phyloP scores from a whole-genome alignment of 441 rosid genomes.

The Dalechampia spathulata region DNA sequence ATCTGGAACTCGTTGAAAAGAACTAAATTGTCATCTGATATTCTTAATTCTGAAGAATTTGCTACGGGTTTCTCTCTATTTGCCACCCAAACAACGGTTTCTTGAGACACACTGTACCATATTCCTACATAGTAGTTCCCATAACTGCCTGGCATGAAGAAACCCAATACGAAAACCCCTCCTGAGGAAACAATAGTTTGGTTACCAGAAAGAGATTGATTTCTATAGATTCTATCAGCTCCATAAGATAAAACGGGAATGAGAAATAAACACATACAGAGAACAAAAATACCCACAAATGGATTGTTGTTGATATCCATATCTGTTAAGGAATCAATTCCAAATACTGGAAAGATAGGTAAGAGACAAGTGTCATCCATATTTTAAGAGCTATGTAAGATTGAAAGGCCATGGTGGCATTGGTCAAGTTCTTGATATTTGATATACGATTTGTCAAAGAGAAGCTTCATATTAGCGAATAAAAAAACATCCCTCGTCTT shows the following conservation, averaged over 20 bases:
- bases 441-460: too few relatives aligned
- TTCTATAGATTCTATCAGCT: constrained; percentile 24
- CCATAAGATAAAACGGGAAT: constrained; percentile 9
- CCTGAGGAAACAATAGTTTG: constrained; percentile 30
- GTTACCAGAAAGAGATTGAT: constrained; percentile 32
- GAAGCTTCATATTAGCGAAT: too few relatives aligned
- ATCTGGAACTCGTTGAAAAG: constrained; percentile 27
- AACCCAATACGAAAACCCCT: constrained; percentile 29
- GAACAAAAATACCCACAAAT: constrained; percentile 3
- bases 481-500: too few relatives aligned
- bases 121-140: constrained; percentile 51
- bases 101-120: constrained; percentile 43
- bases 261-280: constrained; percentile 15
- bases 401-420: too few relatives aligned
- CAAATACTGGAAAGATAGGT: background rate
- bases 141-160: constrained; percentile 37
- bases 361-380: too few relatives aligned
- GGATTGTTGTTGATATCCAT: constrained; percentile 16
- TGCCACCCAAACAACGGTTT: constrained; percentile 28
- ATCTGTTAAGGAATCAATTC: background rate
- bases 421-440: too few relatives aligned
- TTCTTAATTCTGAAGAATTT: constrained; percentile 20
- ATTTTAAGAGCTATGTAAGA: too few relatives aligned
- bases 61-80: constrained; percentile 20
- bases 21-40: constrained; percentile 32